Evolutionary conservation across 2,329 filamentous ascomycete genomes (phyloP).

Genomic region (Nothophoma quercina): DNA sequence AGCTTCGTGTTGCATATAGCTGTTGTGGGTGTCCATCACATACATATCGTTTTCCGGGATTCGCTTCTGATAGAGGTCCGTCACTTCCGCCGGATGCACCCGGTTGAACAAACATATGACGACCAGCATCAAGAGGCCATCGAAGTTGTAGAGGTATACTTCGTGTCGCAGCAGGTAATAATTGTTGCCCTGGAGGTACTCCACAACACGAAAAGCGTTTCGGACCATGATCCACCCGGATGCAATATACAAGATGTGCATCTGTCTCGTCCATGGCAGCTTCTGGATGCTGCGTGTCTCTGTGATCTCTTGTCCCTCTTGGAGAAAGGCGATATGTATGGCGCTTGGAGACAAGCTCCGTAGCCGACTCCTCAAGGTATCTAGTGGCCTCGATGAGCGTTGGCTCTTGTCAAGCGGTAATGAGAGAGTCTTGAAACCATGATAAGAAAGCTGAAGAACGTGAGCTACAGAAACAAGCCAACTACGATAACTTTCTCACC

Average conservation of each 20-base stretch:
- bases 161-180: conserved; percentile 56
- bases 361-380: not conserved
- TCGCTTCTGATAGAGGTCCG: conserved; percentile 10
- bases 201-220: conserved; percentile 57
- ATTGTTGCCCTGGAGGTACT: conserved; percentile 56
- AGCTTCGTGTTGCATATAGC: not conserved
- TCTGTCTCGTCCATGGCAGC: conserved; percentile 41
- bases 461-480: conserved; percentile 45
- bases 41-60: not conserved
- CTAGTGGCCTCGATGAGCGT: not conserved
- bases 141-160: conserved; percentile 56
- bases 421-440: conserved; percentile 5
- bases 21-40: not conserved
- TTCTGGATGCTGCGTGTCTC: not conserved
- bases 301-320: no score
- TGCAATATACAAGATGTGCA: conserved; percentile 54
- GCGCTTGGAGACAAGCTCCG: no score
- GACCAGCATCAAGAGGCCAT: conserved; percentile 53
- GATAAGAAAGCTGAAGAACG: conserved; percentile 51
- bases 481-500: conserved; percentile 9
- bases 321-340: no score
- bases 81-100: conserved; percentile 42
- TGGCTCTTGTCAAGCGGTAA: not conserved
- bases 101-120: conserved; percentile 52
- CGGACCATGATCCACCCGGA: conserved; percentile 58